Conservation (phyloP, 75 land plant species). For the Ceratopteris richardii region DNA sequence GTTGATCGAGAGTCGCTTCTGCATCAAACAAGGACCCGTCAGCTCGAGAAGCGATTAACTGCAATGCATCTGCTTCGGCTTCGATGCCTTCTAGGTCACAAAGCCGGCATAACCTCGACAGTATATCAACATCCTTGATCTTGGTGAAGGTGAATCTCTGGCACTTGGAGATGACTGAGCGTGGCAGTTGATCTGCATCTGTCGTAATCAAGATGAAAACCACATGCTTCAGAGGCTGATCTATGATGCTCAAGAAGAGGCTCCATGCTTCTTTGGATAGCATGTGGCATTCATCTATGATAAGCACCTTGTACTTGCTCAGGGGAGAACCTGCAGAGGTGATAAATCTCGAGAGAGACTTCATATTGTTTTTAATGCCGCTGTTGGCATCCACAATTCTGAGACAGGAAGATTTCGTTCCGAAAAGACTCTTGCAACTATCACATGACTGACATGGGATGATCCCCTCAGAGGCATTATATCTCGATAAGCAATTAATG, state of each 20-base stretch:
- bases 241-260: slow-evolving; percentile 21
- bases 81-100: slow-evolving; percentile 56
- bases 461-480: slow-evolving; percentile 12
- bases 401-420: neutral
- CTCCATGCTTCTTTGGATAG: slow-evolving; percentile 30
- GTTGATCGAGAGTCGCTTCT: slow-evolving; percentile 87
- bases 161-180: slow-evolving; percentile 64
- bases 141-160: slow-evolving; percentile 85
- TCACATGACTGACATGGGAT: slow-evolving; percentile 71
- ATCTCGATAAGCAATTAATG: slow-evolving; percentile 13
- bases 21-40: slow-evolving; percentile 95
- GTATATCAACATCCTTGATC: slow-evolving; percentile 73
- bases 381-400: neutral
- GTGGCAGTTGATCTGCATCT: slow-evolving; percentile 71
- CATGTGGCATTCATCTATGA: slow-evolving; percentile 37
- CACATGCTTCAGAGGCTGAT: slow-evolving; percentile 36
- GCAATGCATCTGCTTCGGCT: slow-evolving; percentile 68
- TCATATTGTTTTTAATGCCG: neutral
- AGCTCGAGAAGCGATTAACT: slow-evolving; percentile 74
- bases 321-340: neutral
- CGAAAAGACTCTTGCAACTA: slow-evolving; percentile 30
- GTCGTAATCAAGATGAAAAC: slow-evolving; percentile 72
- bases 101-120: slow-evolving; percentile 51
- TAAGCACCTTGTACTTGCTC: slow-evolving; percentile 21
- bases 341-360: neutral